phyloP scores from a whole-genome alignment of 441 rosid species.

The Raphanus hybrid region DNA sequence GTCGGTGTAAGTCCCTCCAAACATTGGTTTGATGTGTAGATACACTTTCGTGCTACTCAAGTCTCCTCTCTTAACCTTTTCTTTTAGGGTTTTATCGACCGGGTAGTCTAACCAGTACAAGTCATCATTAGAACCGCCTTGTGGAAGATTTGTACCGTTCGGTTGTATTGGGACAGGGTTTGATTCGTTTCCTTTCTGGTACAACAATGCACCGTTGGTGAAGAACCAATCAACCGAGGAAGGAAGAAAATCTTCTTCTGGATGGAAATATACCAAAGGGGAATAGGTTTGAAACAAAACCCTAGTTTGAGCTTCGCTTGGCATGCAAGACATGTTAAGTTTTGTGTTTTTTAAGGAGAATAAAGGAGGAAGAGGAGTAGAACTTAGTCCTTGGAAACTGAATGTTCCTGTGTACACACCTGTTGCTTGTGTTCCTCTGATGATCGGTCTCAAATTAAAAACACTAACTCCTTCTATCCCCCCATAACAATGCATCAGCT shows the following conservation, averaged over 20 bases:
- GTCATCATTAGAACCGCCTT: background rate
- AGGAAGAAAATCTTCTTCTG: background rate
- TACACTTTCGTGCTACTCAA: background rate
- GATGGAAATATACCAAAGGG: background rate
- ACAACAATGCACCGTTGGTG: background rate
- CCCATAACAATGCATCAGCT: background rate
- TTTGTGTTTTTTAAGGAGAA: background rate
- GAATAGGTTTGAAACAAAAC: background rate
- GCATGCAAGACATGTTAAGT: background rate
- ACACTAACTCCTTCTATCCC: background rate
- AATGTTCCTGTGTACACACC: conserved; percentile 1
- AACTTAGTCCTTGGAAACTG: background rate
- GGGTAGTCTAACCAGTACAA: background rate
- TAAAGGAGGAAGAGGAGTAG: background rate
- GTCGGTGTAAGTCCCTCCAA: background rate
- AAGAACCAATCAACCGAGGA: background rate
- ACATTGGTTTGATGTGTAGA: background rate
- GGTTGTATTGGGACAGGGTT: conserved; percentile 1
- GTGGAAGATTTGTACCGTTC: conserved; percentile 1
- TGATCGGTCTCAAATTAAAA: background rate
- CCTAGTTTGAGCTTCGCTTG: conserved; percentile 4
- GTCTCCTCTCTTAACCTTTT: background rate
- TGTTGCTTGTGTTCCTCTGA: background rate
- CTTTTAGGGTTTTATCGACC: background rate
- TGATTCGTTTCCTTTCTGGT: background rate